Evolutionary conservation across 179 eudicot species (phyloP).

Genomic region (Carnegiea gigantea): DNA sequence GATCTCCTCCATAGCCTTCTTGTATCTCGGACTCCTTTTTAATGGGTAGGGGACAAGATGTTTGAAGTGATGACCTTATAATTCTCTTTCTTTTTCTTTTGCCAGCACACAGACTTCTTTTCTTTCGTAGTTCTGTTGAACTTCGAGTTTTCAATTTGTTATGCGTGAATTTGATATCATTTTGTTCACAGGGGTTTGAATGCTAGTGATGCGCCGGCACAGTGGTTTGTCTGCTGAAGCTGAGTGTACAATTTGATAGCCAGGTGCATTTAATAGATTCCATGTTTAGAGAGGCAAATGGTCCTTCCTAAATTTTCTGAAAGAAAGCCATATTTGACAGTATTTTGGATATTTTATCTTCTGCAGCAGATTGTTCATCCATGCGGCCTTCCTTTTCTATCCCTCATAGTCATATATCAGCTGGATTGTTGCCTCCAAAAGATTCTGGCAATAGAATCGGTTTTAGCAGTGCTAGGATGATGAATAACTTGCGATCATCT

Average conservation of each 20-base stretch:
- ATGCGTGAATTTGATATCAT: neutral
- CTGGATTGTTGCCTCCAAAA: constrained; percentile 63
- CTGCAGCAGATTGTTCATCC: constrained; percentile 45
- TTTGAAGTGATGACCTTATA: neutral
- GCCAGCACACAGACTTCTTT: neutral
- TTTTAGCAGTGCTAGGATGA: constrained; percentile 42
- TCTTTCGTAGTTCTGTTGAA: neutral
- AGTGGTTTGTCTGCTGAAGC: constrained; percentile 1
- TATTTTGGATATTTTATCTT: constrained; percentile 52
- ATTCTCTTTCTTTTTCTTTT: neutral
- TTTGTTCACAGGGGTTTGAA: constrained; percentile 20
- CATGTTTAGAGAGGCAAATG: constrained; percentile 23
- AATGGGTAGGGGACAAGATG: no score
- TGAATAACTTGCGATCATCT: constrained; percentile 58
- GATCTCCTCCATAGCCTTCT: neutral
- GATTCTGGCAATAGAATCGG: constrained; percentile 46
- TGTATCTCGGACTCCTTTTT: neutral
- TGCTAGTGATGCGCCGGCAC: constrained; percentile 6
- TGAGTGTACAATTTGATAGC: constrained; percentile 2
- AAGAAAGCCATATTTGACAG: constrained; percentile 47
- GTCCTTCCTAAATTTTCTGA: constrained; percentile 9
- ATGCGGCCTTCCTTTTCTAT: constrained; percentile 49
- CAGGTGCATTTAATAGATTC: neutral
- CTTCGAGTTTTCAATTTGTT: neutral
- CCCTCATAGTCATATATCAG: constrained; percentile 40